phyloP scores from a whole-genome alignment of 2,329 filamentous ascomycete genomes.

The Penicillium sp. region DNA sequence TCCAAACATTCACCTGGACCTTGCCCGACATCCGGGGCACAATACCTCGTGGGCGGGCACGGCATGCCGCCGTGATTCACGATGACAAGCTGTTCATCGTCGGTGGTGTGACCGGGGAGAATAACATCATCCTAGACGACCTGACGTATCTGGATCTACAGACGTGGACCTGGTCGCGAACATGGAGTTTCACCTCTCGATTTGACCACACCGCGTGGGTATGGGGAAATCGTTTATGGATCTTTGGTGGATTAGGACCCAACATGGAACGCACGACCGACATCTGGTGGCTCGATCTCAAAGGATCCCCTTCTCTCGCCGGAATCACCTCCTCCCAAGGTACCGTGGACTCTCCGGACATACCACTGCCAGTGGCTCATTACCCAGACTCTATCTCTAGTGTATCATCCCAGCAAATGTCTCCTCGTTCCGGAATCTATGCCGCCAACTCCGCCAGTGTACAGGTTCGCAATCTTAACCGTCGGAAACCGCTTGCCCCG shows the following conservation, averaged over 20 bases:
- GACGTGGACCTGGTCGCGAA: slow-evolving; percentile 95
- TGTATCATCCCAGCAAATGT: slow-evolving; percentile 33
- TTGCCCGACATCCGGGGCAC: slow-evolving; percentile 83
- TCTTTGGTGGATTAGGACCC: slow-evolving; percentile 89
- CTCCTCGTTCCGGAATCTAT: slow-evolving; percentile 54
- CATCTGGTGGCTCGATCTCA: slow-evolving; percentile 95
- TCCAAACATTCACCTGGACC: slow-evolving; percentile 92
- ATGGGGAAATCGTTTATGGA: slow-evolving; percentile 90
- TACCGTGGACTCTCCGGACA: slow-evolving; percentile 44
- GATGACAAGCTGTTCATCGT: slow-evolving; percentile 96
- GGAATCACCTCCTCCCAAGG: slow-evolving; percentile 65
- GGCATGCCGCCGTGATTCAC: slow-evolving; percentile 90
- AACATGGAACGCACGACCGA: slow-evolving; percentile 97
- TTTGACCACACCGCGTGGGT: slow-evolving; percentile 96
- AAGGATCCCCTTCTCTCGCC: slow-evolving; percentile 76
- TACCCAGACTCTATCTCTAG: slow-evolving; percentile 38
- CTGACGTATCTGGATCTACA: slow-evolving; percentile 96
- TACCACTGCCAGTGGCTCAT: slow-evolving; percentile 37
- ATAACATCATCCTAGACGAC: slow-evolving; percentile 89
- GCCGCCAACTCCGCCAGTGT: slow-evolving; percentile 69
- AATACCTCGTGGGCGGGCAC: slow-evolving; percentile 82
- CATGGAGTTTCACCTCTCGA: slow-evolving; percentile 90
- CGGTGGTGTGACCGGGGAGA: slow-evolving; percentile 90
- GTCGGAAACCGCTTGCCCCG: slow-evolving; percentile 62
- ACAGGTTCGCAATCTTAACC: slow-evolving; percentile 54